Evolutionary conservation across 208 protist species (phyloP).

Genomic region (Wallacemonas sp.): DNA sequence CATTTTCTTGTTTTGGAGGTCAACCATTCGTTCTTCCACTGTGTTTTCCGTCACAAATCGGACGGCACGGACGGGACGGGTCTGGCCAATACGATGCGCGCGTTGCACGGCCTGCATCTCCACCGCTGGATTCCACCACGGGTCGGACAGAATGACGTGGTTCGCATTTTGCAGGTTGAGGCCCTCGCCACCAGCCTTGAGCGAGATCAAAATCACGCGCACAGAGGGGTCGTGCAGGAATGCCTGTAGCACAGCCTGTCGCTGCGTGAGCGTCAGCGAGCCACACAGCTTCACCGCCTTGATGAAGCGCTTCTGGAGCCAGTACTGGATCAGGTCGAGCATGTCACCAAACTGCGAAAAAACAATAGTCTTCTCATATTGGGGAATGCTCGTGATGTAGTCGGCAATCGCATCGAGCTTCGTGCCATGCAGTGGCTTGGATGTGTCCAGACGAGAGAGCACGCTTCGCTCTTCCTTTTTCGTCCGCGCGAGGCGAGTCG

Average conservation of each 20-base stretch:
- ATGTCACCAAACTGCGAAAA: constrained; percentile 97
- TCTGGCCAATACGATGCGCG: constrained; percentile 98
- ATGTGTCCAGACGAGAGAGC: constrained; percentile 67
- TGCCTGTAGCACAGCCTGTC: constrained; percentile 79
- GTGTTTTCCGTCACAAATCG: constrained; percentile 95
- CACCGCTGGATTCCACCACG: constrained; percentile 98
- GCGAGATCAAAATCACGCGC: constrained; percentile 97
- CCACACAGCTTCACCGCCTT: constrained; percentile 92
- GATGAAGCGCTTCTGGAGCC: constrained; percentile 74
- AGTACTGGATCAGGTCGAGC: constrained; percentile 94
- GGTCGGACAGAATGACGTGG: constrained; percentile 98
- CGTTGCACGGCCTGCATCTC: constrained; percentile 98
- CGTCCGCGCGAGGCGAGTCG: background rate
- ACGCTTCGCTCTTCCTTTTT: constrained; percentile 63
- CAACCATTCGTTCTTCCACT: constrained; percentile 92
- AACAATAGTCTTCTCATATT: constrained; percentile 91
- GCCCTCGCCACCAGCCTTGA: constrained; percentile 98
- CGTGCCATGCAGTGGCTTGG: constrained; percentile 81
- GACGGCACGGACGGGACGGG: constrained; percentile 94
- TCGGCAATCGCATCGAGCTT: constrained; percentile 91
- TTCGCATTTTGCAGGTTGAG: constrained; percentile 98
- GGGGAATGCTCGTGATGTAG: constrained; percentile 72
- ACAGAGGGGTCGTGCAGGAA: constrained; percentile 86
- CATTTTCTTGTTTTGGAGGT: constrained; percentile 94
- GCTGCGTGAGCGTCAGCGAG: constrained; percentile 81